Evolutionary conservation across 176 grass and related monocot genomes (phyloP).

Genomic region (Dactylis glomerata): DNA sequence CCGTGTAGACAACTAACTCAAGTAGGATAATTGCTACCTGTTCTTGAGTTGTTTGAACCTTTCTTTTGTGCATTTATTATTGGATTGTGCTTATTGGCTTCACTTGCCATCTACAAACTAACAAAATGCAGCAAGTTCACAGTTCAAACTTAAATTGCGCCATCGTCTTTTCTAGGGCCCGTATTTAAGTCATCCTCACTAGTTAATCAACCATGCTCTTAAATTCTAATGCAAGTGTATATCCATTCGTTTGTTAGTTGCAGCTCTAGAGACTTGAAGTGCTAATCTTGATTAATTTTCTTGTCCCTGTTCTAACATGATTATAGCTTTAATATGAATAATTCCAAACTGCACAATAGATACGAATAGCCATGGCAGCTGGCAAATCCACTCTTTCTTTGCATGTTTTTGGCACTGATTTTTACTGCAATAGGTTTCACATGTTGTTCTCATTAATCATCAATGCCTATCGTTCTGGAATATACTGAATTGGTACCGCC

Average conservation of each 20-base stretch:
- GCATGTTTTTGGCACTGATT: neutral
- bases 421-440: neutral
- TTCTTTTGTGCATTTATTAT: neutral
- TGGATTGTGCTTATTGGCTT: neutral
- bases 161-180: neutral
- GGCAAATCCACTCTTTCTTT: conserved; percentile 5
- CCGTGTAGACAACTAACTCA: neutral
- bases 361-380: neutral
- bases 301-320: neutral
- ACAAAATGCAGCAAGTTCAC: neutral
- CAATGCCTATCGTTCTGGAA: conserved; percentile 10
- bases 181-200: neutral
- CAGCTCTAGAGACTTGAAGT: neutral
- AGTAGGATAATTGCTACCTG: neutral
- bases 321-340: neutral
- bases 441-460: neutral
- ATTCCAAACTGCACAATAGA: neutral
- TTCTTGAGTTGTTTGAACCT: neutral
- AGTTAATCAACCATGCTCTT: conserved; percentile 10
- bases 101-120: conserved; percentile 11
- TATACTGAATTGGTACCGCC: neutral
- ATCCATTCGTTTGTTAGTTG: conserved; percentile 6
- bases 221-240: conserved; percentile 2
- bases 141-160: neutral
- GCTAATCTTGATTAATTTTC: neutral